Conservation (phyloP, 1,139 yeast genomes). For the Oligophagozyma castellii region DNA sequence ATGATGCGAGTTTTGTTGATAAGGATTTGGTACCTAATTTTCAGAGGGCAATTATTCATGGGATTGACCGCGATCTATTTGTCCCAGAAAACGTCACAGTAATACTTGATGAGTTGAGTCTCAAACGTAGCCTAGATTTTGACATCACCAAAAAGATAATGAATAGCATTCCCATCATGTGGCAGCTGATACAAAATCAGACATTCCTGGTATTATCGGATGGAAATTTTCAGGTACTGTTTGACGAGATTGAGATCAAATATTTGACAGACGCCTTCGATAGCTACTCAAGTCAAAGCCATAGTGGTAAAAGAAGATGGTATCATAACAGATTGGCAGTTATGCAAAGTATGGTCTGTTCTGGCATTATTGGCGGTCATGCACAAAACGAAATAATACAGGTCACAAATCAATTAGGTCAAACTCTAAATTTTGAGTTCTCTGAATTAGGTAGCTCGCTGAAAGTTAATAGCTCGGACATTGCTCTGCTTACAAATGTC, state of each 20-base stretch:
- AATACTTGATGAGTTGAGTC: conserved; percentile 1
- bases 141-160: conserved; percentile 1
- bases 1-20: conserved; percentile 43
- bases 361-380: conserved; percentile 17
- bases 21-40: conserved; percentile 52
- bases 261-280: conserved; percentile 29
- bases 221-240: conserved; percentile 21
- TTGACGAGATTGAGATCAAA: conserved; percentile 33
- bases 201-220: conserved; percentile 36
- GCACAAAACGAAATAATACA: conserved; percentile 2
- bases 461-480: conserved; percentile 14
- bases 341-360: conserved; percentile 9
- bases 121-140: conserved; percentile 1
- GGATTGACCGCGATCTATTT: conserved; percentile 35
- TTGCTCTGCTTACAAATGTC: conserved; percentile 29
- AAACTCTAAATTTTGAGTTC: conserved; percentile 19
- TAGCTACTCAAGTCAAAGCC: conserved; percentile 6
- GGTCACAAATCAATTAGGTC: conserved; percentile 17
- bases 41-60: conserved; percentile 64
- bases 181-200: conserved; percentile 7
- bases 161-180: conserved; percentile 2
- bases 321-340: conserved; percentile 22
- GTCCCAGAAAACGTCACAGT: conserved; percentile 4
- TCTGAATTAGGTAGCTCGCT: conserved; percentile 24
- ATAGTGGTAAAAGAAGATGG: conserved; percentile 20